phyloP scores from a whole-genome alignment of 1,284 basidiomycete genomes.

The Cryptococcus sp. region DNA sequence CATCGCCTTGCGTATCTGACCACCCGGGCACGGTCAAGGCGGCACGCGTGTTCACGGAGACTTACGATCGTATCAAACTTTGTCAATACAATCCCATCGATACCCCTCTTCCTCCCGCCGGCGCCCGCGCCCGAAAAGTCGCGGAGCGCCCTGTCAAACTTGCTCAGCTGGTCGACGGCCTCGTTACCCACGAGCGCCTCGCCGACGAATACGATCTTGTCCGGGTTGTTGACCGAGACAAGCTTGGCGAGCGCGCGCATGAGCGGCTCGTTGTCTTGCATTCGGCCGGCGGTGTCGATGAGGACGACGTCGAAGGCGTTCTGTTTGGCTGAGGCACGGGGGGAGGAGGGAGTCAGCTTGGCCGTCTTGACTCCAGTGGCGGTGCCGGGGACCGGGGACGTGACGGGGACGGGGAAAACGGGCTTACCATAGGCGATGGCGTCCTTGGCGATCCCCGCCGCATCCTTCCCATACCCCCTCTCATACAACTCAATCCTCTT shows the following conservation, averaged over 20 bases:
- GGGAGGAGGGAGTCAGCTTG: neutral
- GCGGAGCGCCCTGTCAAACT: slow-evolving; percentile 85
- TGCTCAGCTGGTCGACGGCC: slow-evolving; percentile 89
- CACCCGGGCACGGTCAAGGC: neutral
- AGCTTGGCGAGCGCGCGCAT: slow-evolving; percentile 99
- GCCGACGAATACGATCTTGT: slow-evolving; percentile 94
- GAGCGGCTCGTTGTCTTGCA: slow-evolving; percentile 98
- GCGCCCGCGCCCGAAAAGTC: slow-evolving; percentile 63
- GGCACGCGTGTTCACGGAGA: slow-evolving; percentile 1
- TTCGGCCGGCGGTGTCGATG: slow-evolving; percentile 94
- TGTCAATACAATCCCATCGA: slow-evolving; percentile 93
- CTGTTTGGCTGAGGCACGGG: slow-evolving; percentile 67
- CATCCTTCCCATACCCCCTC: slow-evolving; percentile 96
- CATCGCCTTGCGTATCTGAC: too few species aligned
- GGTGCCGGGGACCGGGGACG: neutral
- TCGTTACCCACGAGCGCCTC: slow-evolving; percentile 96
- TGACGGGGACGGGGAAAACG: neutral
- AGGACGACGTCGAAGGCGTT: slow-evolving; percentile 89
- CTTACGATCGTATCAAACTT: slow-evolving; percentile 89
- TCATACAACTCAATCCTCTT: slow-evolving; percentile 83
- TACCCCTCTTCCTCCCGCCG: slow-evolving; percentile 59
- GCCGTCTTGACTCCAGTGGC: neutral
- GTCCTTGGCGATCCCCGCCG: slow-evolving; percentile 93
- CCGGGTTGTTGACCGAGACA: slow-evolving; percentile 83
- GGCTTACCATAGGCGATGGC: slow-evolving; percentile 79